These are phyloP conservation scores for Kluyveromyces dobzhanskii DNA, from an alignment of 805 yeast genomes.

Conservation along the genomic window DNA sequence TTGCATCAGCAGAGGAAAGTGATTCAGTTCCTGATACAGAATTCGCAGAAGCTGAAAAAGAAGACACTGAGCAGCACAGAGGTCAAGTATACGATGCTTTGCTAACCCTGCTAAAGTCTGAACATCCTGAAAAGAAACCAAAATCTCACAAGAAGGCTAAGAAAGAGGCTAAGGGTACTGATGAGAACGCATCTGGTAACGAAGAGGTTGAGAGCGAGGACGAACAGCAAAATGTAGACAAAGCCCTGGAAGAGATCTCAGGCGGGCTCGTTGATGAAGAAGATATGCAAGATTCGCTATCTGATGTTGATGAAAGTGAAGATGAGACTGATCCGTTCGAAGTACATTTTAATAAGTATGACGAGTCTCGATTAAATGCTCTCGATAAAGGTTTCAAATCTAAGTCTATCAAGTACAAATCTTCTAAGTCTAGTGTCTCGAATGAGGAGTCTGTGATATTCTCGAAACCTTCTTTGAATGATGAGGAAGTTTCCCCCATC, in stretches of 20 bases:
- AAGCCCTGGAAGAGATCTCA: slow-evolving; percentile 7
- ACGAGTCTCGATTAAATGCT: slow-evolving; percentile 30
- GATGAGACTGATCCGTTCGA: slow-evolving; percentile 65
- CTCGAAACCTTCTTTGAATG: slow-evolving; percentile 22
- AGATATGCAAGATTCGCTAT: slow-evolving; percentile 14
- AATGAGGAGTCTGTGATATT: slow-evolving; percentile 16
- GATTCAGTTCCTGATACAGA: slow-evolving; percentile 7
- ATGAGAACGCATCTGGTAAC: slow-evolving; percentile 25
- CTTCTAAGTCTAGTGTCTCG: slow-evolving; percentile 13
- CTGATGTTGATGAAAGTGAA: slow-evolving; percentile 29
- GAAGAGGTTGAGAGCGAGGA: slow-evolving; percentile 18
- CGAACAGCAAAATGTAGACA: slow-evolving; percentile 18
- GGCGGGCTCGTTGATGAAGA: slow-evolving; percentile 24
- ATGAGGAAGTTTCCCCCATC: slow-evolving; percentile 10
- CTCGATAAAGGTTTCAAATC: slow-evolving; percentile 29
- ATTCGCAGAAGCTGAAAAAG: slow-evolving; percentile 12
- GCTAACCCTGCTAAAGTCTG: slow-evolving; percentile 49
- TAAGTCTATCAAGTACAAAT: slow-evolving; percentile 21
- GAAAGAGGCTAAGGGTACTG: slow-evolving; percentile 18
- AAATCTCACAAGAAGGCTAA: slow-evolving; percentile 20
- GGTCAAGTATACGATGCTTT: slow-evolving; percentile 59
- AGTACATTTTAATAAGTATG: slow-evolving; percentile 54
- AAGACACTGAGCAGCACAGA: slow-evolving; percentile 16
- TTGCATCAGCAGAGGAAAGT: slow-evolving; percentile 12
- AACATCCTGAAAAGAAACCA: slow-evolving; percentile 28